Conservation (phyloP, 352 stramenopile species). For the Plasmopara muralis region DNA sequence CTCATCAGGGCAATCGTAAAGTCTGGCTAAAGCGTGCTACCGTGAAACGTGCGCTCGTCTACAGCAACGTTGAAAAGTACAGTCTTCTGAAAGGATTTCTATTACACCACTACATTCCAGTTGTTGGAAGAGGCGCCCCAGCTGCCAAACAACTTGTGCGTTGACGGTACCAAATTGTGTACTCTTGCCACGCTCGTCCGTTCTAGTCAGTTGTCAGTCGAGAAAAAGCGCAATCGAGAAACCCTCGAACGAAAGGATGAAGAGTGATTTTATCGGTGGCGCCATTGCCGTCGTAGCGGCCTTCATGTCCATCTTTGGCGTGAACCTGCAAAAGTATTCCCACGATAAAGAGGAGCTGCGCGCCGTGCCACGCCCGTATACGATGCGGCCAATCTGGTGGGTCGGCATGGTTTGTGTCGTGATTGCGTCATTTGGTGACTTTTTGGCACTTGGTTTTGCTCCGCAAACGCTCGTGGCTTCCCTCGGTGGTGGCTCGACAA, state of each 20-base stretch:
- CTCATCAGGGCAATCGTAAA: no score
- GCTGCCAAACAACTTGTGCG: no score
- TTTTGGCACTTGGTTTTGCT: slow-evolving; percentile 81
- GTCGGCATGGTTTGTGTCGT: slow-evolving; percentile 85
- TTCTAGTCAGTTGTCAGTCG: slow-evolving; percentile 21
- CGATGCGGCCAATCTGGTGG: slow-evolving; percentile 80
- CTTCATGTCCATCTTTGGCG: slow-evolving; percentile 84
- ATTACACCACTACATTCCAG: no score
- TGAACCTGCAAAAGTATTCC: slow-evolving; percentile 89
- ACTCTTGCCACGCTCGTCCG: slow-evolving; percentile 11
- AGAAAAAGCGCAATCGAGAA: slow-evolving; percentile 9
- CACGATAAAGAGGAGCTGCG: slow-evolving; percentile 80
- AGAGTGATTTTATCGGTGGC: slow-evolving; percentile 51
- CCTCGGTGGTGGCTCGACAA: slow-evolving; percentile 73
- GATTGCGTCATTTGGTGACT: slow-evolving; percentile 73
- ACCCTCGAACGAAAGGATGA: slow-evolving; percentile 13
- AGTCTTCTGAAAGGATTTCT: no score
- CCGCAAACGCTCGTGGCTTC: slow-evolving; percentile 82
- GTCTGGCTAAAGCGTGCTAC: no score
- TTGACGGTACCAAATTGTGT: slow-evolving; percentile 6
- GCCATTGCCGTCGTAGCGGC: slow-evolving; percentile 67
- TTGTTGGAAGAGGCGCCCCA: no score
- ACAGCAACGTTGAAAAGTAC: no score
- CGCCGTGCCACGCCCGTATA: slow-evolving; percentile 67
- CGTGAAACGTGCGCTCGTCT: no score